Percentiles rank a stretch among this genome's conserved stretches.
Evolutionary conservation across 805 yeast species (phyloP).

Genomic region (Metschnikowia dekortorum): DNA sequence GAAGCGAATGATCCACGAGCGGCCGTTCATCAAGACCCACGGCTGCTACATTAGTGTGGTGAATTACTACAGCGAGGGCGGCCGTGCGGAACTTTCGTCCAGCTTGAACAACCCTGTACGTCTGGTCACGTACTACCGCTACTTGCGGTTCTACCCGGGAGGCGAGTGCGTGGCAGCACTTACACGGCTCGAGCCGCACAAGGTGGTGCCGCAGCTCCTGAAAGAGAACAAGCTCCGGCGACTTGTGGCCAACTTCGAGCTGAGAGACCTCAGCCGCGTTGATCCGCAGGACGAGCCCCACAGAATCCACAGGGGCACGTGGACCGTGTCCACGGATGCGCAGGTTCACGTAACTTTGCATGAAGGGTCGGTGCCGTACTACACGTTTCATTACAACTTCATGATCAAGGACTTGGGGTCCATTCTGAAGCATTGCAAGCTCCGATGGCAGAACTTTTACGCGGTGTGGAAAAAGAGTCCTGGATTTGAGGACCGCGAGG

Average conservation of each 20-base stretch:
- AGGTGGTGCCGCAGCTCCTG: slow-evolving; percentile 57
- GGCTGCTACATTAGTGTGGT: slow-evolving; percentile 87
- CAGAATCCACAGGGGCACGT: slow-evolving; percentile 45
- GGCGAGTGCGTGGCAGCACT: slow-evolving; percentile 71
- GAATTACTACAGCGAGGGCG: slow-evolving; percentile 81
- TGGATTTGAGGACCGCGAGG: slow-evolving; percentile 45
- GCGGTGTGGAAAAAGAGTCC: slow-evolving; percentile 43
- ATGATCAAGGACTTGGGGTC: slow-evolving; percentile 57
- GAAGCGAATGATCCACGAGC: slow-evolving; percentile 49
- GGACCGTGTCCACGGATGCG: slow-evolving; percentile 56
- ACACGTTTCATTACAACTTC: slow-evolving; percentile 59
- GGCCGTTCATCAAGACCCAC: slow-evolving; percentile 75
- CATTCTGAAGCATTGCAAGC: slow-evolving; percentile 56
- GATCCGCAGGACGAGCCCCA: slow-evolving; percentile 24
- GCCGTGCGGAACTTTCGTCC: slow-evolving; percentile 57
- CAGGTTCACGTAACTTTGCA: slow-evolving; percentile 44
- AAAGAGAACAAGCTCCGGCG: slow-evolving; percentile 18
- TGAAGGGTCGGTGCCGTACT: slow-evolving; percentile 57
- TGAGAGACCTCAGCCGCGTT: slow-evolving; percentile 13
- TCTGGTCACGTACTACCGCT: slow-evolving; percentile 84
- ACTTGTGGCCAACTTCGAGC: slow-evolving; percentile 14
- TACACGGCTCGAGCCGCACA: slow-evolving; percentile 66
- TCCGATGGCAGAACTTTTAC: slow-evolving; percentile 67
- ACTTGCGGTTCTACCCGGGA: slow-evolving; percentile 72
- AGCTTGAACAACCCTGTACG: slow-evolving; percentile 74